Evolutionary conservation across 495 filamentous ascomycete genomes (phyloP).

Genomic region (Xylaria castorea): DNA sequence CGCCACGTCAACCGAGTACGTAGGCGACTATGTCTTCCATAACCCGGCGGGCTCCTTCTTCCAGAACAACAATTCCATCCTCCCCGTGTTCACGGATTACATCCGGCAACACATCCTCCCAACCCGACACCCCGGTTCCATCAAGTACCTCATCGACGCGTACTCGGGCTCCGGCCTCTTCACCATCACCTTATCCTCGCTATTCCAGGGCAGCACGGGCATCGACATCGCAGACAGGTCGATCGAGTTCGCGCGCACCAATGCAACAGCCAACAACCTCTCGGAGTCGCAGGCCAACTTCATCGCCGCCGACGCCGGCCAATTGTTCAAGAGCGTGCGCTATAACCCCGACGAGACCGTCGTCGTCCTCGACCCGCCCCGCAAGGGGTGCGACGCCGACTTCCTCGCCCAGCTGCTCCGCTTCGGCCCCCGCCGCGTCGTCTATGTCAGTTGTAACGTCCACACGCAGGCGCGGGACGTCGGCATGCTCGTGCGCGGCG

Average conservation of each 20-base stretch:
- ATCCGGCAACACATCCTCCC: conserved; percentile 80
- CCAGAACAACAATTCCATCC: conserved; percentile 99
- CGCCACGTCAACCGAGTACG: conserved; percentile 79
- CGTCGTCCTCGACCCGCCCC: conserved; percentile 90
- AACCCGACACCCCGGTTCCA: conserved; percentile 32
- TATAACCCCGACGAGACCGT: conserved; percentile 81
- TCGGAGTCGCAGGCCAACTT: conserved; percentile 66
- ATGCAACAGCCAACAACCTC: conserved; percentile 81
- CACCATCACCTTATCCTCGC: conserved; percentile 86
- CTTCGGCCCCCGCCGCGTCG: conserved; percentile 76
- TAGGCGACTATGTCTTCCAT: conserved; percentile 82
- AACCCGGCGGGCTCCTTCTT: conserved; percentile 95
- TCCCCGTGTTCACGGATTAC: conserved; percentile 87
- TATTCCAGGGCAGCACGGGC: conserved; percentile 65
- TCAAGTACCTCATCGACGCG: conserved; percentile 91
- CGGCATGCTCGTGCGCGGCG: conserved; percentile 76
- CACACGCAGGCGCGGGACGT: conserved; percentile 97
- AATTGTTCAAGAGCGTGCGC: conserved; percentile 74
- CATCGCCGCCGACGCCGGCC: conserved; percentile 81
- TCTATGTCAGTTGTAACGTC: conserved; percentile 97
- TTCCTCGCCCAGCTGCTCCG: conserved; percentile 81
- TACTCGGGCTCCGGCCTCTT: conserved; percentile 98
- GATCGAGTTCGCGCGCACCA: conserved; percentile 75
- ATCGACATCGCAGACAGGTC: conserved; percentile 68
- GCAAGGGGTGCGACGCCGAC: conserved; percentile 88